Evolutionary conservation across 768 basidiomycete species (phyloP), one percentile per base, ranked within the genome.

Genomic region (Agrocybe pediades): DNA sequence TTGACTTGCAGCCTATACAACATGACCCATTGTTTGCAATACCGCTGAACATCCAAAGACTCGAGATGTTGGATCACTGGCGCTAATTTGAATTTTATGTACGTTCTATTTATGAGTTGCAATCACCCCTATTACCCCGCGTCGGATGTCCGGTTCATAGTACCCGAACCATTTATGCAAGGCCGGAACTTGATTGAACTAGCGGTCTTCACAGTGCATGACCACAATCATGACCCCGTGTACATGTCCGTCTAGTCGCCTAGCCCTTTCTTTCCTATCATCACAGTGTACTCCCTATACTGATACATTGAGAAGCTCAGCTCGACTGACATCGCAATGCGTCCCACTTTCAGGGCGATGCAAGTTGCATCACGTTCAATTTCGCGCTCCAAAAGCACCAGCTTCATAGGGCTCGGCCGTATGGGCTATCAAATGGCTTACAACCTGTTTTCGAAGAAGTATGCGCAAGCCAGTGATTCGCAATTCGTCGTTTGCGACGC

Each of bases 401-500:
- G 83, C 49, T 94, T 95, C 73, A 87, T 95, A 48, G 92, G 93
- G 8, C 81, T 95, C 11, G 92, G 92, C 36, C 80, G 86, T 41
- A 95, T 95, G 92, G 92, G 92, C 39, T 84, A 83, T 41, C 87
- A 92, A 68, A 95, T 95, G 93, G 82, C 82, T 13, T 80, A 77
- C 68, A 95, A 95, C 69, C 80, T 94, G 46, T 91, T 93, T 74
- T 85, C 86, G 0, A 91, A 90, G 68, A 80, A 80, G 57, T 73
- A 83, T 53, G 74, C 78, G n/a, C 71, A 81, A 40, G 69, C 73
- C 33, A 56, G 68, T n/a, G 79, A 85, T 13, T 65, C 81, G 41
- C 79, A 69, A 21, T 91, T 94, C 62, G 79, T 90, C 17, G 83
- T 95, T 26, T 95, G 89, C 70, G 92, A 95, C 65, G 86, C 86